Evolutionary conservation across 768 basidiomycete species (phyloP), one percentile per base, ranked within the genome.

Genomic region (Termitomyces sp.): DNA sequence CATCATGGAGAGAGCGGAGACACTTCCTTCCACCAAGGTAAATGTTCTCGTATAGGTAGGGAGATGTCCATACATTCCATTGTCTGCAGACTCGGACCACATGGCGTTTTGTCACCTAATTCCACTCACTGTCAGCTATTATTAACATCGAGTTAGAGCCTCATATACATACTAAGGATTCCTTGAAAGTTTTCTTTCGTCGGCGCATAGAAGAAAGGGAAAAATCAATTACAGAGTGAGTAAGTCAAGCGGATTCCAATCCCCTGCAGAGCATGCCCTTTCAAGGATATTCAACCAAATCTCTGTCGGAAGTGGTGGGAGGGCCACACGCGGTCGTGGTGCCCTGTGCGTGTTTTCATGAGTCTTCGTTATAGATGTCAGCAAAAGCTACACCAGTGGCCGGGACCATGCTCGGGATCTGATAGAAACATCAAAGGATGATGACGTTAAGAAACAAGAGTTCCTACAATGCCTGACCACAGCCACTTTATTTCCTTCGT

Each of bases 291-390:
- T 50, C 4, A 58, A 41, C 66, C 70, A 68, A 19, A 72, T 38
- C 53, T 73, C 71, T 26, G 66, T 57, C 9, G 72, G 71, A 11
- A 73, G 50, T 23, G 60, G 48, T 15, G 63, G 57, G 14, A 63
- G 51, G 11, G 55, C 21, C 7, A 54, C n/a, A 14, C 31, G 57
- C 33, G 47, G 48, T 38, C 47, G 55, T 15, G 35, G 52, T 19
- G 55, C 57, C 28, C 61, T 53, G 47, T 52, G 58, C 19, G 61
- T 62, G 9, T 62, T 28, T 59, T 51, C 61, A 59, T 62, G 21
- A n/a, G 4, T 41, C 23, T 40, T 5, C 9, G 35, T 15, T 30
- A 10, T 46, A 6, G 17, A 28, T 37, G 45, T 54, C 43, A 40
- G 3, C 26, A 8, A 38, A 40, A 40, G 50, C 26, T 28, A 49